Evolutionary conservation across 2,329 filamentous ascomycete species (phyloP), one percentile per base, ranked within the genome.

Genomic region (Diplodia sapinea): DNA sequence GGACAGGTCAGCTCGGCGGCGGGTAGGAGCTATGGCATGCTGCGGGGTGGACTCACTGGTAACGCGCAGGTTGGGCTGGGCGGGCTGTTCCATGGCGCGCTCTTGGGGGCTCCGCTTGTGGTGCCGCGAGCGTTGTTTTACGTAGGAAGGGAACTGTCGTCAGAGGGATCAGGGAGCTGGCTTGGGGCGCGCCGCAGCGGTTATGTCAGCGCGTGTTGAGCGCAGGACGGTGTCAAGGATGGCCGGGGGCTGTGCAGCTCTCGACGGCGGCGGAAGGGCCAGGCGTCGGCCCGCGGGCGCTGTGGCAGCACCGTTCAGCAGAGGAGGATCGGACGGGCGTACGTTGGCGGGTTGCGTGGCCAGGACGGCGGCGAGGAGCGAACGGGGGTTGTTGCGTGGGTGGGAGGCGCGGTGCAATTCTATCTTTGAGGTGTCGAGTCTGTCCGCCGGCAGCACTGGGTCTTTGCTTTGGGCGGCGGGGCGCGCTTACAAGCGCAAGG

Each of bases 1-100:
- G 59, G 26, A 2, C 4, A 0, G 70, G 76, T 80, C 70, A 79
- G 77, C 52, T 59, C 69, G 49, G 50, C 23, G 51, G 36, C 26
- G 55, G 31, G 11, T 62, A 5, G 59, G 47, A 69, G 66, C 51
- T 68, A 56, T 63, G 66, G 66, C 66, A 50, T 47, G 26, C 17
- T 33, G 50, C 51, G 49, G 69, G 71, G 69, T 67, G 69, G 68
- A 79, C 87, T 79, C 87, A 97, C 94, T 97, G 75, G 94, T 97
- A 73, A 98, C 88, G 82, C 94, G 89, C 77, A 98, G 85, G 82
- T 97, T 98, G 77, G 92, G 88, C 83, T 81, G 79, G 70, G 90
- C 74, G 68, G 80, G 80, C 56, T 78, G 77, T 74, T 83, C 81
- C 79, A 82, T 82, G 74, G 69, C 75, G 75, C 47, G 50, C 47